Evolutionary conservation across 768 basidiomycete species (phyloP).

Genomic region (Stropharia rugosoannulata): DNA sequence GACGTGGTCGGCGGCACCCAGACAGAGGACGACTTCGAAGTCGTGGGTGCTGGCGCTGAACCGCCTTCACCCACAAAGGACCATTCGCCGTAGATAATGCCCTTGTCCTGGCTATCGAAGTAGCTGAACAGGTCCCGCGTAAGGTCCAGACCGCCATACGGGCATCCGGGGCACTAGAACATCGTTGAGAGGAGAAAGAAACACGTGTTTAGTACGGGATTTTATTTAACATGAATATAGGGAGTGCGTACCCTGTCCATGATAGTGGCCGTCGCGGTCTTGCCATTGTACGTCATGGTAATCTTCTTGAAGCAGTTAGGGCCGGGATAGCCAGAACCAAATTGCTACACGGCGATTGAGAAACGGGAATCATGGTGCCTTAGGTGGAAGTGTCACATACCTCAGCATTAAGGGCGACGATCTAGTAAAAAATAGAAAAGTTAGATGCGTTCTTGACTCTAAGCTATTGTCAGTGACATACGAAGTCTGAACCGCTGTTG

Average conservation of each 20-base stretch:
- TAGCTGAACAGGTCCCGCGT: slow-evolving; percentile 61
- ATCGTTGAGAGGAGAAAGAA: slow-evolving; percentile 5
- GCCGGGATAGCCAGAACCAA: slow-evolving; percentile 23
- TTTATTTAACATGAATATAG: not conserved
- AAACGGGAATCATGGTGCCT: not conserved
- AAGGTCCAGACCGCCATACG: slow-evolving; percentile 66
- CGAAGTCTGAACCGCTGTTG: slow-evolving; percentile 25
- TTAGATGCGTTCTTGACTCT: not conserved
- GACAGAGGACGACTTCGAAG: not conserved
- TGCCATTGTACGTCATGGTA: slow-evolving; percentile 59
- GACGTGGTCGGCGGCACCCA: not conserved
- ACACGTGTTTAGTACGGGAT: not conserved
- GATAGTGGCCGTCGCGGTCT: slow-evolving; percentile 55
- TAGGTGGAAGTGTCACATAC: not conserved
- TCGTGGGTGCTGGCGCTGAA: slow-evolving; percentile 6
- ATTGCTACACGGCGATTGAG: slow-evolving; percentile 1
- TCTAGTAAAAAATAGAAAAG: slow-evolving; percentile 14
- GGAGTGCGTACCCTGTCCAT: slow-evolving; percentile 51
- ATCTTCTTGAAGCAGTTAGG: slow-evolving; percentile 57
- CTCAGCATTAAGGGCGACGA: slow-evolving; percentile 27
- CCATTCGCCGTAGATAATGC: slow-evolving; percentile 67
- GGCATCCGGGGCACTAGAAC: slow-evolving; percentile 66
- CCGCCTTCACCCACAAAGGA: slow-evolving; percentile 23
- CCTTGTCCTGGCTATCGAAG: slow-evolving; percentile 48
- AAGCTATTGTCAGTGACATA: slow-evolving; percentile 10